These are phyloP conservation scores for Trichomonas tenax DNA, from an alignment of 208 protist genomes.

Conservation along the genomic window DNA sequence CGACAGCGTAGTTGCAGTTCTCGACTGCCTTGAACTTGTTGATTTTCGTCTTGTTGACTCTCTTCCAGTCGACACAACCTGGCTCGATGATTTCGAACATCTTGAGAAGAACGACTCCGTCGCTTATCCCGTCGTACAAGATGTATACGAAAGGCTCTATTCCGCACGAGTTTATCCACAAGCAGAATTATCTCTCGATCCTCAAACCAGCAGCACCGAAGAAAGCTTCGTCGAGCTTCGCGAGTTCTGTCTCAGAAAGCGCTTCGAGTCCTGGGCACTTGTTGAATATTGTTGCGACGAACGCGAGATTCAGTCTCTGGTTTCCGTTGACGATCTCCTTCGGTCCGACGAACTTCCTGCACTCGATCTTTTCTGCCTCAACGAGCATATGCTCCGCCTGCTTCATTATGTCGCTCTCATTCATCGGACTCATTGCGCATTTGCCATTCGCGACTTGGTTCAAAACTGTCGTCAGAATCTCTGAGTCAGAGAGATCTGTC, in stretches of 20 bases:
- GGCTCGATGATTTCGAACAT: constrained; percentile 42
- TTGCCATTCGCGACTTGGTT: constrained; percentile 40
- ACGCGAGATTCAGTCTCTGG: constrained; percentile 40
- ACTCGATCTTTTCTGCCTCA: constrained; percentile 37
- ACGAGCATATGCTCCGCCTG: constrained; percentile 36
- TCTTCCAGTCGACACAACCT: constrained; percentile 33
- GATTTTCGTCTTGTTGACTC: constrained; percentile 35
- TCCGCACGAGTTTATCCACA: constrained; percentile 47
- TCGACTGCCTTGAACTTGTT: constrained; percentile 43
- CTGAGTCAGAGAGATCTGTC: constrained; percentile 37
- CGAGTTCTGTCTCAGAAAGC: constrained; percentile 33
- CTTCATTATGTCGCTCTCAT: constrained; percentile 28
- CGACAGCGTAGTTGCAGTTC: constrained; percentile 41
- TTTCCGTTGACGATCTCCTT: background rate
- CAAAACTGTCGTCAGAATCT: constrained; percentile 39
- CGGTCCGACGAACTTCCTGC: constrained; percentile 34
- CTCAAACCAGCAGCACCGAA: constrained; percentile 29
- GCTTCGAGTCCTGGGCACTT: constrained; percentile 37
- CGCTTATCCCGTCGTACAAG: constrained; percentile 33
- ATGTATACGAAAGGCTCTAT: constrained; percentile 34
- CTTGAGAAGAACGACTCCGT: constrained; percentile 34
- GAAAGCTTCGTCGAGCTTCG: background rate
- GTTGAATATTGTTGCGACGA: constrained; percentile 48
- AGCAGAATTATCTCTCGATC: constrained; percentile 42
- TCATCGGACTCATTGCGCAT: constrained; percentile 36